phyloP scores from a whole-genome alignment of 1,139 yeast genomes.

The Groenewaldozyma sp. region DNA sequence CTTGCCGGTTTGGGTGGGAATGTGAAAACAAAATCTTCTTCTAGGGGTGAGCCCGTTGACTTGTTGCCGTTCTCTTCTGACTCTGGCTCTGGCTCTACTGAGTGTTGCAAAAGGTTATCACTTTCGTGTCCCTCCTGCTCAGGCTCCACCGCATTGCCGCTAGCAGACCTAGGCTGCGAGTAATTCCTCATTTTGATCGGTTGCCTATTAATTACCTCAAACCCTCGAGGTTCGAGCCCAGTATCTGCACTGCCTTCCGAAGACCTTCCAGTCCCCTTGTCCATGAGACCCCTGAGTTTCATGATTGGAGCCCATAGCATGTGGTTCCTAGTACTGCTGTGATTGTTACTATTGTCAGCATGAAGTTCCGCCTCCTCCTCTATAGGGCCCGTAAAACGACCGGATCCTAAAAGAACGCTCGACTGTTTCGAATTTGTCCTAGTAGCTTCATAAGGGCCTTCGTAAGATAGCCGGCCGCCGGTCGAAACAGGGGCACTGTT shows the following conservation, averaged over 20 bases:
- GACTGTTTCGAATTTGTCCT: neutral
- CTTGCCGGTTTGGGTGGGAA: neutral
- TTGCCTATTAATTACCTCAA: constrained; percentile 22
- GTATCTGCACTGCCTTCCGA: neutral
- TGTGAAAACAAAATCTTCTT: neutral
- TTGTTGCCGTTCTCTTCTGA: no score
- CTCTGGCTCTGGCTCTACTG: no score
- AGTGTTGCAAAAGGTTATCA: no score
- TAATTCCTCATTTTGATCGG: no score
- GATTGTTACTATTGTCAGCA: neutral
- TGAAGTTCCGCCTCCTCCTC: neutral
- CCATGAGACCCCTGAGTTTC: constrained; percentile 4
- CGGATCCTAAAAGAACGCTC: neutral
- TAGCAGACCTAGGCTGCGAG: no score
- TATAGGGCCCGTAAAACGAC: neutral
- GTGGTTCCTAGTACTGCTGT: neutral
- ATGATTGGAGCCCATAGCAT: neutral
- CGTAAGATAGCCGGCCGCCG: neutral
- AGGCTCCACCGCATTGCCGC: no score
- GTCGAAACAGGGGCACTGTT: neutral
- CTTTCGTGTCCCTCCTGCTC: no score
- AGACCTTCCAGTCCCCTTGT: neutral
- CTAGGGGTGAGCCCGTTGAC: no score
- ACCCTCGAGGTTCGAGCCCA: constrained; percentile 17
- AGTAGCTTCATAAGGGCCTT: neutral